A percentile compares a stretch with the other conserved stretches of the same genome.
These are phyloP conservation scores for Isochrysis galbana DNA, from an alignment of 78 protist genomes.

Conservation along the genomic window DNA sequence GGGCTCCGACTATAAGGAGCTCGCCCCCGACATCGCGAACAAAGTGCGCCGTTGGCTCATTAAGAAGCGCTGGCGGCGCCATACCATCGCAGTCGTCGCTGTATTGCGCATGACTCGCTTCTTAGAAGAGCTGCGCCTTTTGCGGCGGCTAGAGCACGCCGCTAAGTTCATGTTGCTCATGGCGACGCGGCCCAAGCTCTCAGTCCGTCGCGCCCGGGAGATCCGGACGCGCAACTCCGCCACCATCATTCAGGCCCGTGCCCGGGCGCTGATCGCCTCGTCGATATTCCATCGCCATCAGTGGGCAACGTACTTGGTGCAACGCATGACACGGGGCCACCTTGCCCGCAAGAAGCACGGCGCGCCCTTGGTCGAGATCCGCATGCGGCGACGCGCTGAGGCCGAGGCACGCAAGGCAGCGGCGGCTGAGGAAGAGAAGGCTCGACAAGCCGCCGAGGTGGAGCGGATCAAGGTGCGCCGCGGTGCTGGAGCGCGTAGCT, in stretches of 20 bases:
- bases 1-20: background rate
- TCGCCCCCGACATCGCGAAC: conserved; percentile 25
- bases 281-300: background rate
- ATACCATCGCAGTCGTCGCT: conserved; percentile 19
- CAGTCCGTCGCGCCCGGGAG: background rate
- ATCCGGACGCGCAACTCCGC: background rate
- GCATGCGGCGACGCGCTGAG: background rate
- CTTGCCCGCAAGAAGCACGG: background rate
- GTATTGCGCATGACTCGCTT: background rate
- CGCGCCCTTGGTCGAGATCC: background rate
- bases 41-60: conserved; percentile 5
- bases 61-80: conserved; percentile 7
- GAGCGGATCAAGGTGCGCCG: background rate
- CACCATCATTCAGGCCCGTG: background rate
- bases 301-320: background rate
- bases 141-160: background rate
- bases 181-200: background rate
- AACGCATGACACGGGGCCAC: background rate
- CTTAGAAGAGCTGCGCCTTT: background rate
- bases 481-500: too few species aligned
- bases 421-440: background rate
- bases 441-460: background rate
- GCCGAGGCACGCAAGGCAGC: background rate
- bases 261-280: background rate
- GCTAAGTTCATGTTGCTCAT: background rate